Percentiles rank a stretch among this genome's conserved stretches.
phyloP scores from a whole-genome alignment of 2,329 filamentous ascomycete species.

The Ophiostoma himal-ulmi region DNA sequence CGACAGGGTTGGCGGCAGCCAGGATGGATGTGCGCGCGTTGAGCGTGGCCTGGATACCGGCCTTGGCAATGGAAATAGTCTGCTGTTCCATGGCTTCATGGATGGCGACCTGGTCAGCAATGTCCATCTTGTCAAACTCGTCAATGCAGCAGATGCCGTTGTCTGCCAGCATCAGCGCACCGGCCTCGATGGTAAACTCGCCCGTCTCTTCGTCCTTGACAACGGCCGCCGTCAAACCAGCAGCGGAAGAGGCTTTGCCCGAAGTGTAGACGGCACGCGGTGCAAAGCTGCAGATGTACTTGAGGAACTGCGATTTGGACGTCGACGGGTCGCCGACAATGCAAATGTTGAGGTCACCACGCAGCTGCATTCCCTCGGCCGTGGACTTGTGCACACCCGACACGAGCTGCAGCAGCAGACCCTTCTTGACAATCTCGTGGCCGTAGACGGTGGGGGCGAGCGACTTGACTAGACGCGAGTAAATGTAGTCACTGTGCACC shows the following conservation, averaged over 20 bases:
- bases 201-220: conserved; percentile 98
- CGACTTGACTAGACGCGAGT: conserved; percentile 84
- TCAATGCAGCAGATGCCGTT: conserved; percentile 98
- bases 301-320: conserved; percentile 95
- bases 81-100: conserved; percentile 99
- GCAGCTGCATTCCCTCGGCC: conserved; percentile 86
- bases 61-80: conserved; percentile 97
- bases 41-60: conserved; percentile 93
- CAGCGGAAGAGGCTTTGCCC: conserved; percentile 93
- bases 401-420: conserved; percentile 86
- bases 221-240: conserved; percentile 93
- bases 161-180: conserved; percentile 93
- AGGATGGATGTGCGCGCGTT: conserved; percentile 95
- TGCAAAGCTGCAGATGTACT: conserved; percentile 96
- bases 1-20: conserved; percentile 91
- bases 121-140: conserved; percentile 99
- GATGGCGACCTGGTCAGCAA: conserved; percentile 93
- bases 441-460: conserved; percentile 96
- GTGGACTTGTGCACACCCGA: conserved; percentile 92
- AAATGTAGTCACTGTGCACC: conserved; percentile 95
- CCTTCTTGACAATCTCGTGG: conserved; percentile 96
- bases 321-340: conserved; percentile 96
- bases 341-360: conserved; percentile 98
- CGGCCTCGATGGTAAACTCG: conserved; percentile 97
- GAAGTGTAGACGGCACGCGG: conserved; percentile 96